Evolutionary conservation across 1,139 yeast genomes (phyloP).

Genomic region (Blastobotrys raffinosifermentans): DNA sequence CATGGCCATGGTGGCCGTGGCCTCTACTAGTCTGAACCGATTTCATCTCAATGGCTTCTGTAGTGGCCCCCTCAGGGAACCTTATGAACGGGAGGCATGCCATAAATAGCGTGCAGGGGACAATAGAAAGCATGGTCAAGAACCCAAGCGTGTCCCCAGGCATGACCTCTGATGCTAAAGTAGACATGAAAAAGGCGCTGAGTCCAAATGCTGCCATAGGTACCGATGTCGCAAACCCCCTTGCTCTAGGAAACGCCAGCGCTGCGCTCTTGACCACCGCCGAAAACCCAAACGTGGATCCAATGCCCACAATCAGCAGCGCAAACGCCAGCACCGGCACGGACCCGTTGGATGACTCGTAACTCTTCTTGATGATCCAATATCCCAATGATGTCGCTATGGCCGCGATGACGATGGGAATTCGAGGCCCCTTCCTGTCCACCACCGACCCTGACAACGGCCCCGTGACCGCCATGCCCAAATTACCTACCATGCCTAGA

Average conservation of each 20-base stretch:
- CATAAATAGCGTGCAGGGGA: conserved; percentile 29
- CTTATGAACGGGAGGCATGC: conserved; percentile 23
- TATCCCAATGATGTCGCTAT: conserved; percentile 30
- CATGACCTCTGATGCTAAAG: conserved; percentile 27
- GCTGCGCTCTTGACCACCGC: conserved; percentile 41
- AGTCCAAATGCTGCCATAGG: conserved; percentile 42
- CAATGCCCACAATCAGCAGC: conserved; percentile 32
- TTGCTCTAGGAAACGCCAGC: conserved; percentile 32
- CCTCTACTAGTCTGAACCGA: too few relatives aligned
- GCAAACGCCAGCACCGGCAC: conserved; percentile 28
- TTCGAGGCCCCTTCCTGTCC: conserved; percentile 46
- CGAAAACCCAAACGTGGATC: conserved; percentile 35
- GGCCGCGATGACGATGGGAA: conserved; percentile 30
- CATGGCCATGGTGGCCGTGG: background rate
- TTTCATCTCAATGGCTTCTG: background rate
- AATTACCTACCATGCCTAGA: conserved; percentile 54
- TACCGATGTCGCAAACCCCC: conserved; percentile 38
- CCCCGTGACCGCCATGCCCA: conserved; percentile 55
- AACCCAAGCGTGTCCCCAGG: conserved; percentile 31
- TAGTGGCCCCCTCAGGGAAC: conserved; percentile 10
- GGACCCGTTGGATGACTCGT: conserved; percentile 17
- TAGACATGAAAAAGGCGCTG: conserved; percentile 35
- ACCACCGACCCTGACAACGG: conserved; percentile 57
- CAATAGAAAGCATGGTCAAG: conserved; percentile 28
- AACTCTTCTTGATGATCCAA: conserved; percentile 25